Evolutionary conservation across 164 flowering plant genomes (phyloP), one percentile per base, ranked within the genome.

Genomic region (Piper longum): DNA sequence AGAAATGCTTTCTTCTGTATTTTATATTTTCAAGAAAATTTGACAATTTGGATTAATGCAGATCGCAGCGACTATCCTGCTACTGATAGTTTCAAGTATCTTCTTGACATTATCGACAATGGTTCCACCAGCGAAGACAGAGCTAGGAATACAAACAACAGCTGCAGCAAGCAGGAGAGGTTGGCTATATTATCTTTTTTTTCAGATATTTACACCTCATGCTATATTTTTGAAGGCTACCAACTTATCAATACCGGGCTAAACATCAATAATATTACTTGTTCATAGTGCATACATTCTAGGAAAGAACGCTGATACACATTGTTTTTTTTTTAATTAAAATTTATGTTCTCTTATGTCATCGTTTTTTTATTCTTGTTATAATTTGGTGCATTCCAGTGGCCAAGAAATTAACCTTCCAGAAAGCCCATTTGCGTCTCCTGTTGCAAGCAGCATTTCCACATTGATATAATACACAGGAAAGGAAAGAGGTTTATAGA

Each of bases 341-440:
- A 26, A 26, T 26, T 26, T 26, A 26, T 26, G 36, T 0, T 26
- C 36, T 26, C 36, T 26, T 26, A 26, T 26, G 2, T 26, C 36
- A 26, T 26, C 36, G 36, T 5, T 26, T 26, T 5, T 48, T 48
- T 12, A 5, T 45, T 17, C n/a, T 2, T 52, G 66, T 40, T 55
- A 18, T 68, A 48, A 26, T 26, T 48, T 8, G 11, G 14, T 48
- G 11, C 11, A 48, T 48, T 48, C 14, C 52, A 69, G 77, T 76
- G 75, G 69, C 69, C 82, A 74, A 64, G 84, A 72, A 62, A 67
- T 81, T 16, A 69, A 82, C 64, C 87, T 83, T 16, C 91, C 88
- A 1, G 88, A 86, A 63, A 84, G 85, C 73, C 88, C 91, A 26
- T 86, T 86, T 72, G 83, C 91, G 52, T 68, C 85, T 66, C 72